Evolutionary conservation across 345 rosid genomes (phyloP).

Genomic region (Linum lewisii): DNA sequence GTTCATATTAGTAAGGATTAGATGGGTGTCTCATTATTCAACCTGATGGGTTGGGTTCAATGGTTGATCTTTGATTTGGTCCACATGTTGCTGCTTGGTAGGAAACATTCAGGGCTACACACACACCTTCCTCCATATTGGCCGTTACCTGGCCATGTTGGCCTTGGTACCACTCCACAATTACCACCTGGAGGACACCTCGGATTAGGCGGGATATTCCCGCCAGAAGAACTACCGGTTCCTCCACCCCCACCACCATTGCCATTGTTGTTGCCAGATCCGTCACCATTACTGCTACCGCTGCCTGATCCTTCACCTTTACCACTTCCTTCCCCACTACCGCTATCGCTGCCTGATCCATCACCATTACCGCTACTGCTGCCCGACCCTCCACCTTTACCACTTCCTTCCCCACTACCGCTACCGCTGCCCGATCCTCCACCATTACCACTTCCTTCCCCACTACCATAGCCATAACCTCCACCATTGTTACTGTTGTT

Average conservation of each 20-base stretch:
- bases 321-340: neutral
- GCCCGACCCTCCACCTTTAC: slow-evolving; percentile 17
- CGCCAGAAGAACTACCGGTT: neutral
- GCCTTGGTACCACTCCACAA: neutral
- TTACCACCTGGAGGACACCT: neutral
- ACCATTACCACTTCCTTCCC: slow-evolving; percentile 21
- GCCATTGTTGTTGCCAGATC: too few relatives aligned
- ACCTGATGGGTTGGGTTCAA: too few relatives aligned
- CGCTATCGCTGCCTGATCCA: slow-evolving; percentile 5
- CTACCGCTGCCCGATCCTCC: neutral
- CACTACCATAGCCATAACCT: neutral
- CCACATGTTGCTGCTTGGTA: neutral
- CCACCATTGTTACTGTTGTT: neutral
- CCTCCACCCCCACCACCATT: neutral
- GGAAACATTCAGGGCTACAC: neutral
- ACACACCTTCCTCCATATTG: neutral
- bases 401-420: slow-evolving; percentile 12
- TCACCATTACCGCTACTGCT: too few relatives aligned
- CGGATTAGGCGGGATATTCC: neutral
- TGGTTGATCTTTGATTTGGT: neutral
- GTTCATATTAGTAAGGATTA: neutral
- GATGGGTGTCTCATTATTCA: neutral
- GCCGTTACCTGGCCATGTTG: neutral
- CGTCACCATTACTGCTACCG: slow-evolving; percentile 3
- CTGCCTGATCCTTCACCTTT: slow-evolving; percentile 1